phyloP scores from a whole-genome alignment of 441 rosid genomes.

The Euphorbia schlechtendalii region DNA sequence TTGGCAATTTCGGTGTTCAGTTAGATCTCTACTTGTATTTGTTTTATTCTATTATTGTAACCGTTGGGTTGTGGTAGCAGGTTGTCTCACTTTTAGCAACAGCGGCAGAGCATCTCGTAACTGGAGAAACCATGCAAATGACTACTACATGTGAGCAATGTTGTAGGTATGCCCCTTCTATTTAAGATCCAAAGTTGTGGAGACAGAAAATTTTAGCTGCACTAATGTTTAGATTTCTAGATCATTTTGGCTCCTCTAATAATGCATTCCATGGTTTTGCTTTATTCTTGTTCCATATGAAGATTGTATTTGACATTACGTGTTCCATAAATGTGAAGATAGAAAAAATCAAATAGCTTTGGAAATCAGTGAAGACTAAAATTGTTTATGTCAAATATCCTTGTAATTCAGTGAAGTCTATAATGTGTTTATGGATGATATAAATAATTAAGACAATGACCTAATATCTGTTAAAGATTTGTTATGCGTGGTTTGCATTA shows the following conservation, averaged over 20 bases:
- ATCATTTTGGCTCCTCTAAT: not conserved
- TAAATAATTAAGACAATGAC: too few relatives aligned
- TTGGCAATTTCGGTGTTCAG: too few relatives aligned
- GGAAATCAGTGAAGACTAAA: too few relatives aligned
- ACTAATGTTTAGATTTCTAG: too few relatives aligned
- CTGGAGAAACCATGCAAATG: slow-evolving; percentile 98
- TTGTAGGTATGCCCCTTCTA: slow-evolving; percentile 52
- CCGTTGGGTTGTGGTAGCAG: slow-evolving; percentile 32
- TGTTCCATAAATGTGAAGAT: not conserved
- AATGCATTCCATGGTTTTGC: not conserved
- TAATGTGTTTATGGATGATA: too few relatives aligned
- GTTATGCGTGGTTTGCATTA: too few relatives aligned
- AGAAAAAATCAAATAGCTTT: not conserved
- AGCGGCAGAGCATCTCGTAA: slow-evolving; percentile 89
- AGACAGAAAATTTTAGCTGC: too few relatives aligned
- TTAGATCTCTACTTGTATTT: not conserved
- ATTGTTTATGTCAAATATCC: too few relatives aligned
- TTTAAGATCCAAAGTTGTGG: too few relatives aligned
- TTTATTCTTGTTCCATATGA: not conserved
- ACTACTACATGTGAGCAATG: slow-evolving; percentile 68
- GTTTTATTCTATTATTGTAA: not conserved
- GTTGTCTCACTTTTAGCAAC: slow-evolving; percentile 85
- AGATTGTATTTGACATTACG: not conserved
- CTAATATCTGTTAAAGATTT: not conserved
- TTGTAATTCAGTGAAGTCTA: too few relatives aligned